A percentile compares a stretch with the other conserved stretches of the same genome.
Conservation (phyloP, 1,139 yeast species). For the Petasospora rhodanensis region DNA sequence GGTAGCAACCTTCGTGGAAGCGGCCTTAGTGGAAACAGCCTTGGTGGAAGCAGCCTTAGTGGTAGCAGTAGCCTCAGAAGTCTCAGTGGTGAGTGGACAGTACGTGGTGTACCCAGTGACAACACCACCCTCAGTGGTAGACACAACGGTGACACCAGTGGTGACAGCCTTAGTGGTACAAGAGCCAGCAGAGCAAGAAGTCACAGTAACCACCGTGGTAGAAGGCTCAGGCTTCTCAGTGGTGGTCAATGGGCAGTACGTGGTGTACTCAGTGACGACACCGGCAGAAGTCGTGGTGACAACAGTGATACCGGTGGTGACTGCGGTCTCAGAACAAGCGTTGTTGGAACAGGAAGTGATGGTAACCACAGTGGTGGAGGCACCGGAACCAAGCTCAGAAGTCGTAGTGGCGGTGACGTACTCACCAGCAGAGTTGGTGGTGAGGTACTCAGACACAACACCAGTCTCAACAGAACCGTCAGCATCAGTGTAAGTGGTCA, state of each 20-base stretch:
- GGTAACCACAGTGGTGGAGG: constrained; percentile 10
- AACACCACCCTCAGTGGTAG: constrained; percentile 1
- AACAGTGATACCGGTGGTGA: constrained; percentile 1
- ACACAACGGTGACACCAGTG: constrained; percentile 7
- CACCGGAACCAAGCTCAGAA: too few relatives aligned
- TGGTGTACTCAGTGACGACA: constrained; percentile 8
- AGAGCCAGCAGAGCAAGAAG: constrained; percentile 3
- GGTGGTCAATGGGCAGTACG: constrained; percentile 4
- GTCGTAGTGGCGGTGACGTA: neutral
- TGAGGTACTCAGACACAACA: constrained; percentile 8
- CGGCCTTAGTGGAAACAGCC: too few relatives aligned
- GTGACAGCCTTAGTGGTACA: neutral
- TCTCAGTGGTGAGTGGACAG: constrained; percentile 3
- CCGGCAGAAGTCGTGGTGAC: neutral
- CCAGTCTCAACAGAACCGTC: constrained; percentile 9
- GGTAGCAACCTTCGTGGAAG: neutral
- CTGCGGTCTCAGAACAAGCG: neutral
- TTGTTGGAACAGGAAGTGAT: neutral
- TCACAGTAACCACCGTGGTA: neutral
- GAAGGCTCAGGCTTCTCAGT: constrained; percentile 2
- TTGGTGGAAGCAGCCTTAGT: neutral
- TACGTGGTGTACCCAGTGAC: constrained; percentile 3
- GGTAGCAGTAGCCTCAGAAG: constrained; percentile 1
- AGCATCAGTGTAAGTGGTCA: constrained; percentile 9
- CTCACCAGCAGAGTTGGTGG: constrained; percentile 6